Evolutionary conservation across 495 filamentous ascomycete species (phyloP).

Genomic region (Geoglossum glabrum): DNA sequence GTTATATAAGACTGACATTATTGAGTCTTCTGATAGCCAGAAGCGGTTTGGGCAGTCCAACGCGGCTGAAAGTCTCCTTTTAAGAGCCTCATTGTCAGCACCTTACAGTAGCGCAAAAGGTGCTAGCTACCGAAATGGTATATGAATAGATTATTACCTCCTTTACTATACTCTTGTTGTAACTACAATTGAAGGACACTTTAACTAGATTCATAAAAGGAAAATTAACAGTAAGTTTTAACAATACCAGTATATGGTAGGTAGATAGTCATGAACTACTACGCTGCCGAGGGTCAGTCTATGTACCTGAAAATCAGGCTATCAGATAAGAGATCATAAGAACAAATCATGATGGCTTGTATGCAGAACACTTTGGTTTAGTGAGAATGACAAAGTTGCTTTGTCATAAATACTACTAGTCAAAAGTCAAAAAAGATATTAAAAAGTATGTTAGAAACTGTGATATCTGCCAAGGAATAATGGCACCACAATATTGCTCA

Average conservation of each 20-base stretch:
- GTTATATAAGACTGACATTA: no score
- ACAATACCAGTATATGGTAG: neutral
- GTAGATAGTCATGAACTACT: neutral
- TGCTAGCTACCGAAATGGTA: neutral
- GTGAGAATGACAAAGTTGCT: neutral
- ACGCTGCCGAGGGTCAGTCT: neutral
- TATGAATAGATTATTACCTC: neutral
- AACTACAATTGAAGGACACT: neutral
- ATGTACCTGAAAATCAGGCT: neutral
- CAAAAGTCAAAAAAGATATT: constrained; percentile 2
- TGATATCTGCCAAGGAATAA: constrained; percentile 7
- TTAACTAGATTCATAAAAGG: neutral
- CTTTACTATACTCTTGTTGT: neutral
- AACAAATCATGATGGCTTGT: neutral
- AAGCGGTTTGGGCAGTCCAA: no score
- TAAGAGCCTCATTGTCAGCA: no score
- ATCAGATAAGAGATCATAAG: constrained; percentile 2
- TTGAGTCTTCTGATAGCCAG: no score
- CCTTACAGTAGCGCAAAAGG: neutral
- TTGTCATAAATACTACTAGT: constrained; percentile 2
- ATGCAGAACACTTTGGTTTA: constrained; percentile 5
- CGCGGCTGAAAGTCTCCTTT: no score
- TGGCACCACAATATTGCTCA: constrained; percentile 4
- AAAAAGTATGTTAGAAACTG: constrained; percentile 10
- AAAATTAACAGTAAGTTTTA: neutral